phyloP scores from a whole-genome alignment of 768 basidiomycete species.

The Xerocomellus chrysenteron region DNA sequence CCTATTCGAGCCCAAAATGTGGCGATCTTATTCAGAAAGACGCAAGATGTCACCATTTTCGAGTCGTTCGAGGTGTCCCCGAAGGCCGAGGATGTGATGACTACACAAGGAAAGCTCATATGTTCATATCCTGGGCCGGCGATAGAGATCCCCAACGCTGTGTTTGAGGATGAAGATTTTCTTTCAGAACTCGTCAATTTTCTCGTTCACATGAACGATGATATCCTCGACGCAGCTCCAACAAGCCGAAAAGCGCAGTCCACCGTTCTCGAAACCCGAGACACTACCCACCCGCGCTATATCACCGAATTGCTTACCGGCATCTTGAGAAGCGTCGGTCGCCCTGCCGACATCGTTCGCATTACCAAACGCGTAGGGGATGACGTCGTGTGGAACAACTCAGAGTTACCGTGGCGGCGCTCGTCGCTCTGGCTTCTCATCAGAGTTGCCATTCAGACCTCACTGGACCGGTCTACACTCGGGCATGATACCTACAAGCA shows the following conservation, averaged over 20 bases:
- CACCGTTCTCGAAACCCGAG: slow-evolving; percentile 17
- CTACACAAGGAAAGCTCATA: slow-evolving; percentile 40
- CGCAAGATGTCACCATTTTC: slow-evolving; percentile 28
- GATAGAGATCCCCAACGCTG: slow-evolving; percentile 31
- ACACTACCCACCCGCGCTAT: slow-evolving; percentile 43
- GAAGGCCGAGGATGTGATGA: slow-evolving; percentile 35
- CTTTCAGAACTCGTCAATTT: too few relatives aligned
- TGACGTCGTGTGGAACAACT: slow-evolving; percentile 42
- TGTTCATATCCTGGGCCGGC: slow-evolving; percentile 46
- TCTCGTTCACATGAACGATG: slow-evolving; percentile 1
- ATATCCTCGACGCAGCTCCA: slow-evolving; percentile 37
- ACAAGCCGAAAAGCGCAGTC: background rate
- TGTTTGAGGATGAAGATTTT: slow-evolving; percentile 14
- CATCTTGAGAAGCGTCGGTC: slow-evolving; percentile 1
- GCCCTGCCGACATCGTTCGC: slow-evolving; percentile 26
- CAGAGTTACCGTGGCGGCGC: slow-evolving; percentile 46
- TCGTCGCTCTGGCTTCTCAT: slow-evolving; percentile 39
- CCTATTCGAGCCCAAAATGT: slow-evolving; percentile 48
- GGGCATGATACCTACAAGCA: slow-evolving; percentile 27
- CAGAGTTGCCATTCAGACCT: slow-evolving; percentile 34
- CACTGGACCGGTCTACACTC: slow-evolving; percentile 19
- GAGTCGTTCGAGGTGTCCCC: slow-evolving; percentile 49
- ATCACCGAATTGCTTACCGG: slow-evolving; percentile 47
- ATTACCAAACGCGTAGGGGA: slow-evolving; percentile 45
- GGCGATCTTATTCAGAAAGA: slow-evolving; percentile 40